Percentiles rank a stretch among this genome's conserved stretches.
These are phyloP conservation scores for Xerophyta viscosa DNA, from an alignment of 106 monocot genomes.

Conservation along the genomic window DNA sequence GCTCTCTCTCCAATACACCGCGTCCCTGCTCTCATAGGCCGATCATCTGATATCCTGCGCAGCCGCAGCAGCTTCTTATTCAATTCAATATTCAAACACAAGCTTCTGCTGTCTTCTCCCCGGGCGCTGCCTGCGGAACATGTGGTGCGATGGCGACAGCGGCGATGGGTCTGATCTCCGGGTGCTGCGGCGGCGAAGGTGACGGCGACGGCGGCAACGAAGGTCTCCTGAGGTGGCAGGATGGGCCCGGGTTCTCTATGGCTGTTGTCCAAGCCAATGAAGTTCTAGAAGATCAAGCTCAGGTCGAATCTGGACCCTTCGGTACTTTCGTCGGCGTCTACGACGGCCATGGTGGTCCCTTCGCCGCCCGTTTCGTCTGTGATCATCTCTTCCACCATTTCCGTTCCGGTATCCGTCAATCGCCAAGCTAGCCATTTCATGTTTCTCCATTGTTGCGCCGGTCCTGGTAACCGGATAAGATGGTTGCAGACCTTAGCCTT, in stretches of 20 bases:
- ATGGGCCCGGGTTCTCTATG: constrained; percentile 63
- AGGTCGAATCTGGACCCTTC: constrained; percentile 55
- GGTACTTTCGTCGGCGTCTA: constrained; percentile 75
- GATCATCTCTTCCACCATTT: constrained; percentile 52
- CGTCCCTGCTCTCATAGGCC: no score
- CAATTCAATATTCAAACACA: no score
- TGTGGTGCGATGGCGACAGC: constrained; percentile 3
- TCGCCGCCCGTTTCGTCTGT: constrained; percentile 52
- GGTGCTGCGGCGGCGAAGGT: constrained; percentile 3
- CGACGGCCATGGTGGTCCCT: constrained; percentile 73
- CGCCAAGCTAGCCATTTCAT: no score
- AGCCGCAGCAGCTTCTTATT: no score
- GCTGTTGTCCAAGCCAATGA: constrained; percentile 72
- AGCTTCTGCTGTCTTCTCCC: no score
- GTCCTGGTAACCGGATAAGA: no score
- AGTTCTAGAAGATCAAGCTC: constrained; percentile 73
- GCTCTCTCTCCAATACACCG: no score
- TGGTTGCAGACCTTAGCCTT: no score
- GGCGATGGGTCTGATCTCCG: not conserved
- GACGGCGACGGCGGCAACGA: constrained; percentile 20
- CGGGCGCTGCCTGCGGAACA: no score
- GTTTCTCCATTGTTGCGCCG: no score
- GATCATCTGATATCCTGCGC: no score
- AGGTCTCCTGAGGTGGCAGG: constrained; percentile 46
- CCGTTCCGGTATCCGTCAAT: constrained; percentile 2